Base-by-base conservation (phyloP, 2,329 filamentous ascomycete species). In the Aureobasidium pullulans region DNA sequence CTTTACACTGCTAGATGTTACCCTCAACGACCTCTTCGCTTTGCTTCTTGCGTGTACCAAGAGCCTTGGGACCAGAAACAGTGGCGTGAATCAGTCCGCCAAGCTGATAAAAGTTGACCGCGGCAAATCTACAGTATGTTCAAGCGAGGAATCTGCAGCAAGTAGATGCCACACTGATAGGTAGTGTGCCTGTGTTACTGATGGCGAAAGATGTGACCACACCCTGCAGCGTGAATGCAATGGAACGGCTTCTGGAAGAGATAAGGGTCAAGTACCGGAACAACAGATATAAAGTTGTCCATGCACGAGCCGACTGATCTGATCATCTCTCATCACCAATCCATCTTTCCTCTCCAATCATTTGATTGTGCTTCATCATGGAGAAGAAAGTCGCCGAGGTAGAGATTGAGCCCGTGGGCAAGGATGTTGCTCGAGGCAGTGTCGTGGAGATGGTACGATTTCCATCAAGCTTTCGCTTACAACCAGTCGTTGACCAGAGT, bases 21-120 rank as follows among this genome's bases (percentile, higher is more conserved):
- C 9, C 50, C 5, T 31, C 37, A 3, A 42, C 5, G 15, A 29
- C 50, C 29, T 42, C 37, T 43, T 43, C n/a, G 50, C 50, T 32
- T 54, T 54, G 50, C 50, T 54, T 54, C 29, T 54, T 15, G 10
- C 29, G 37, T 43, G 13, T n/a, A 32, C 50, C 50, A 42, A 54
- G 50, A 43, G 15, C 43, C 50, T 54, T 54, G 50, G 50, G 3
- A 19, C 9, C n/a, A 43, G 10, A 19, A n/a, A 9, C 23, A 10
- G 28, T 34, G 2, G 50, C 50, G 16, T 7, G 15, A 32, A 34
- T 4, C n/a, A 43, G 28, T 37, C 29, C n/a, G 50, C 50, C 39
- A 54, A 43, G 50, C 39, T 54, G 50, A 42, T 42, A 34, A 23
- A n/a, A n/a, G 9, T 6, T 4, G 28, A 8, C 39, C 29, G 37